phyloP scores from a whole-genome alignment of 108 stramenopile genomes.

The Stephanodiscus triporus region DNA sequence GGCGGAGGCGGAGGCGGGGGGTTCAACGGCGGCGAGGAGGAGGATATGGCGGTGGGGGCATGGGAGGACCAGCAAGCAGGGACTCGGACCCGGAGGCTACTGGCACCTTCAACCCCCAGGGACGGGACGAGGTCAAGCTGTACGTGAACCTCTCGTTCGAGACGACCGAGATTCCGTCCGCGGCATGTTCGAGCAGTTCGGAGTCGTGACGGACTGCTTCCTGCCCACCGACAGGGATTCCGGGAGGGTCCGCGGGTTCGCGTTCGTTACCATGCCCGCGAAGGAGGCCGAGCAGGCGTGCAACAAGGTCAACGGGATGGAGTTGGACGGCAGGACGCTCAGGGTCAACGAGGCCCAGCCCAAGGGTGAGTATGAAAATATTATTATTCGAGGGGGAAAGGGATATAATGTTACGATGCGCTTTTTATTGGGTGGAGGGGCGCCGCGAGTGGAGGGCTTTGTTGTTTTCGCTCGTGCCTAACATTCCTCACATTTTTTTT shows the following conservation, averaged over 20 bases:
- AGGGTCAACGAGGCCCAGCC: constrained; percentile 87
- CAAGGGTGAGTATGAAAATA: constrained; percentile 59
- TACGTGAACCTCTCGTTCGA: constrained; percentile 76
- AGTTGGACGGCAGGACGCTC: constrained; percentile 56
- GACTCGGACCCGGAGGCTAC: constrained; percentile 49
- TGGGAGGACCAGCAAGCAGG: constrained; percentile 19
- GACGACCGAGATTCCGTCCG: constrained; percentile 53
- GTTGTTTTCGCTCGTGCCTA: constrained; percentile 8
- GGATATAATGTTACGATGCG: constrained; percentile 18
- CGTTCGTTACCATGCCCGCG: constrained; percentile 72
- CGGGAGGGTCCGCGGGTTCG: constrained; percentile 64
- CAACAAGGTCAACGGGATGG: constrained; percentile 48
- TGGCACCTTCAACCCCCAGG: constrained; percentile 77
- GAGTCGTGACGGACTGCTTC: constrained; percentile 55
- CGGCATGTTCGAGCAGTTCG: constrained; percentile 60
- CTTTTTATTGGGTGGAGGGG: constrained; percentile 10
- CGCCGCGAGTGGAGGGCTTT: constrained; percentile 16
- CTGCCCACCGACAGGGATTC: constrained; percentile 57
- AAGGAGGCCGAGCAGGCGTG: constrained; percentile 57
- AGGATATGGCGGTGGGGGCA: constrained; percentile 34
- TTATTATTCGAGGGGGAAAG: no score
- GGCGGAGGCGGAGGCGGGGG: constrained; percentile 1
- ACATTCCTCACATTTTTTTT: background rate
- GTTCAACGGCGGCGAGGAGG: background rate
- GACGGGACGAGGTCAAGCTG: constrained; percentile 72